Percentiles rank a stretch among this genome's conserved stretches.
phyloP scores from a whole-genome alignment of 192 early-diverging fungal genomes.

The Dissophora globulifera region DNA sequence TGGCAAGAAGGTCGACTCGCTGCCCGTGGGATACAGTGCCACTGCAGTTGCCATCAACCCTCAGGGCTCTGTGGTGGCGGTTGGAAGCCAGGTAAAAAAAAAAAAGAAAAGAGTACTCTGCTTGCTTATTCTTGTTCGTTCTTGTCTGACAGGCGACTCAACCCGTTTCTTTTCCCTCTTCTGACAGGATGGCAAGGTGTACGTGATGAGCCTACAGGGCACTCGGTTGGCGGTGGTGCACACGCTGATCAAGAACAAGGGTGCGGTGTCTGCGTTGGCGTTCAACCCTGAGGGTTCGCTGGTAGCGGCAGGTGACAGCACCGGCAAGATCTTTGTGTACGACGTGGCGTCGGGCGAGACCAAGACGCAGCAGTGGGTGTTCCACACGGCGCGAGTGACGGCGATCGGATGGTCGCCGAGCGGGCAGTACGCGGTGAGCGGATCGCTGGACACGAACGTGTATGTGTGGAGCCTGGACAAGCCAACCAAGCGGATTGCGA shows the following conservation, averaged over 20 bases:
- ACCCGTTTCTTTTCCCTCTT: too few relatives aligned
- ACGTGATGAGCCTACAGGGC: conserved; percentile 66
- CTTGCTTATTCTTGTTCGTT: too few relatives aligned
- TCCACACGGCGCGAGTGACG: conserved; percentile 90
- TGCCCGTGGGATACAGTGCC: conserved; percentile 59
- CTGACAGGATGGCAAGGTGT: conserved; percentile 70
- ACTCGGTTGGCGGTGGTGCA: conserved; percentile 42
- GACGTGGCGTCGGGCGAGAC: conserved; percentile 62
- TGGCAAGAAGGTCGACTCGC: conserved; percentile 49
- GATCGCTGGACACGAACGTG: conserved; percentile 89
- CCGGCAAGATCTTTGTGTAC: conserved; percentile 83
- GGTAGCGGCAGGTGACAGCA: conserved; percentile 84
- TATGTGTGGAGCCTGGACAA: conserved; percentile 89
- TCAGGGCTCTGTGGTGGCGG: conserved; percentile 62
- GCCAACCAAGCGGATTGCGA: conserved; percentile 78
- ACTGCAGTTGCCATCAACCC: conserved; percentile 65
- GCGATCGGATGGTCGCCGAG: conserved; percentile 83
- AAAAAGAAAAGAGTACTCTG: too few relatives aligned
- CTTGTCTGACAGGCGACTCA: too few relatives aligned
- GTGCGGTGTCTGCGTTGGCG: conserved; percentile 81
- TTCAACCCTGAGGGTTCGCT: conserved; percentile 79
- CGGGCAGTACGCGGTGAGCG: conserved; percentile 78
- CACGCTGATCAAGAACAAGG: conserved; percentile 57
- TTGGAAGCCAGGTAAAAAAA: conserved; percentile 69
- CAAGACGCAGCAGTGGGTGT: conserved; percentile 81